Base-by-base conservation (phyloP, 805 yeast genomes). In the Yamadazyma endophytica region DNA sequence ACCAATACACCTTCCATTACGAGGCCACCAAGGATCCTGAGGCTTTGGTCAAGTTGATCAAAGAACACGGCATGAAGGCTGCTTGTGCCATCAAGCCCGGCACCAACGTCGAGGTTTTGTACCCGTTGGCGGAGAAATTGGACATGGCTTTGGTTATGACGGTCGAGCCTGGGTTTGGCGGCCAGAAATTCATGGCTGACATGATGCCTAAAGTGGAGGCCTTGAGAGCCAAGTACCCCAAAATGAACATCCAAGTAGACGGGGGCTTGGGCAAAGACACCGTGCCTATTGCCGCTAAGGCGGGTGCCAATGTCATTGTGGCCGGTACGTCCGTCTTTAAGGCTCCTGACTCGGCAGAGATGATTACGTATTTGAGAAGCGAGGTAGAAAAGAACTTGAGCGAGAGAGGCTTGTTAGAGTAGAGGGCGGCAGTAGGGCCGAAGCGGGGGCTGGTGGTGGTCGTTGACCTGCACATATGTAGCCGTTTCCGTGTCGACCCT, bases 121-220 rank as follows among this genome's bases (percentile, higher is more conserved):
- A 68, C 48, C 89, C 85, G 17, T 62, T 85, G 38, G 90, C 81
- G 16, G 81, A 80, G 28, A 65, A 75, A 35, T 68, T 90, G 45
- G 97, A 92, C 57, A 86, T 90, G 96, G 89, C 86, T n/a, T 70
- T 92, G 36, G 82, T 92, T 25, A 92, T 90, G 97, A 92, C 98
- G 2, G 97, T 92, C 21, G 98, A 92, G 64, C 98, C 98, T 9
- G 98, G 98, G 1, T 90, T 92, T 56, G 98, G 98, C 14, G 98
- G 98, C 27, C 98, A 92, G 64, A 83, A 82, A 58, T 92, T 92
- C 68, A 88, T 86, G 96, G 65, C 77, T 13, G 85, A 78, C 37
- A 89, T 90, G 96, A 89, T 92, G 97, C 87, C 94, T 40, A 90
- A 90, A 62, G 97, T 90, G 29, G 81, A 77, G 46, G 68, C 66